Base-by-base conservation (phyloP, 306 rosid species). In the Ziziphus jujuba region DNA sequence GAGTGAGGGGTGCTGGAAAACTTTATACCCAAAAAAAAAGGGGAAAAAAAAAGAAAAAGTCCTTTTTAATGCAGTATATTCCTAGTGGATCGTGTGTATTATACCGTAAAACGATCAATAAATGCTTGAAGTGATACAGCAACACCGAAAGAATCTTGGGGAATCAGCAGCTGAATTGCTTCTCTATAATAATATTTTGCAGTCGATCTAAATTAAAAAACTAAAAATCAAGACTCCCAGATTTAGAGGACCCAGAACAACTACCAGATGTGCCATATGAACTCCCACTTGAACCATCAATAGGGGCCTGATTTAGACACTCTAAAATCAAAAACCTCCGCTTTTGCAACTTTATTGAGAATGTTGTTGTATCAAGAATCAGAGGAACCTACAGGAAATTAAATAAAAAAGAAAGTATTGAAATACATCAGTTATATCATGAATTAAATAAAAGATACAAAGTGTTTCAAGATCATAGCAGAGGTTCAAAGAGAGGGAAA, bases 241-340 rank as follows among this genome's bases (percentile, higher is more conserved):
- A 53, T 75, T 76, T 86, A 17, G 84, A 79, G 50, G 97, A 84
- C 25, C 76, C 83, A 47, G 92, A 86, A 83, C 98, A 87, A 31
- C 87, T 78, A 65, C 87, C 77, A 67, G 91, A 84, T 19, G 82
- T 82, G 82, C 84, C 84, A 66, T 92, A 90, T 0, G 98, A 92
- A 81, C 65, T 83, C 53, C 97, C 96, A 51, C 80, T 79, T 57
- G 96, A 81, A 60, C 86, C 90, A 14, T 92, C 93, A 28, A 87
- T 69, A 23, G 90, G 96, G 21, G 96, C 98, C 79, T 92, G 98
- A 65, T 92, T 92, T 47, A 89, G 87, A 78, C 97, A 86, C 71
- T 92, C 98, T 61, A 92, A 82, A 70, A 82, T 84, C 81, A 92
- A 68, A 74, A 65, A 89, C 71, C 97, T 85, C 66, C 91, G 69